A percentile compares a stretch with the other conserved stretches of the same genome.
Conservation (phyloP, 345 rosid species). For the Acer yangbiense region DNA sequence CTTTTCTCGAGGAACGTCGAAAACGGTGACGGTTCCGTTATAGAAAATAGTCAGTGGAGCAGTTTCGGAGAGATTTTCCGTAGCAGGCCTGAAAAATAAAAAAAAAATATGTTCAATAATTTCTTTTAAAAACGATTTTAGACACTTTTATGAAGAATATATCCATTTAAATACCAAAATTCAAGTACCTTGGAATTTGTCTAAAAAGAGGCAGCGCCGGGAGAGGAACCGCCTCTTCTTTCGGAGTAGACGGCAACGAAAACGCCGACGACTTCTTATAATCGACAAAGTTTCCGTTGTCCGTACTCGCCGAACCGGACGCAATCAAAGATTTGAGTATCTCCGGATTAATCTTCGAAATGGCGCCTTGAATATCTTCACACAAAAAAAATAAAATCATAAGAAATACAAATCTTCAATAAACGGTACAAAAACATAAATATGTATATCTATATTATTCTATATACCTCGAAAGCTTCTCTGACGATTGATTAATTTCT, state of each 20-base stretch:
- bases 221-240: constrained; percentile 30
- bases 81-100: constrained; percentile 23
- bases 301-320: constrained; percentile 34
- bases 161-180: background rate
- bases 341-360: constrained; percentile 82
- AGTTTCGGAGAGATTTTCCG: constrained; percentile 36
- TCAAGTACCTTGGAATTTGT: constrained; percentile 41
- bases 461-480: constrained; percentile 70
- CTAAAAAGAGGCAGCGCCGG: constrained; percentile 40
- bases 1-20: constrained; percentile 62
- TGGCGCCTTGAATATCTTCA: constrained; percentile 74
- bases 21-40: constrained; percentile 73
- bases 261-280: constrained; percentile 22
- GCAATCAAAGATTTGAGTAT: constrained; percentile 71
- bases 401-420: background rate
- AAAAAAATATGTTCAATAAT: background rate
- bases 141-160: no score
- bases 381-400: background rate
- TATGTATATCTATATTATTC: background rate
- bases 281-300: background rate
- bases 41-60: constrained; percentile 93
- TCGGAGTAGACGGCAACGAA: constrained; percentile 56
- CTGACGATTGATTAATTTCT: constrained; percentile 54
- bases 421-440: background rate
- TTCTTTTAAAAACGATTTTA: background rate